phyloP scores from a whole-genome alignment of 257 asterid genomes.

The Jacaranda mimosifolia region DNA sequence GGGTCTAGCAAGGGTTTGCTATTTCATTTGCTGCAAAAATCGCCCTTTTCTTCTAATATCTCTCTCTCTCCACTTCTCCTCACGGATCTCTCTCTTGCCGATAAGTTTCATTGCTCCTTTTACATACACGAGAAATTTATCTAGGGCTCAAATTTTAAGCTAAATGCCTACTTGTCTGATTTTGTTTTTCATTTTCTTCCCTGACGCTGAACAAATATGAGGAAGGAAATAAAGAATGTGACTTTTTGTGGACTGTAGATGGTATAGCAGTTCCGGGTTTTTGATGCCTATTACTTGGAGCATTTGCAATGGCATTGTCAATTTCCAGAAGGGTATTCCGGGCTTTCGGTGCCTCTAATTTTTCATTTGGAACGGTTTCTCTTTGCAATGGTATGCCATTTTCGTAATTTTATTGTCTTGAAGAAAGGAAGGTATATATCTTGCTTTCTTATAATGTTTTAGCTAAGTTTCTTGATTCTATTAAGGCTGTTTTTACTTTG shows the following conservation, averaged over 20 bases:
- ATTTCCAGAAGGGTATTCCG: conserved; percentile 39
- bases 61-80: neutral
- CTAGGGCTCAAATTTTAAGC: neutral
- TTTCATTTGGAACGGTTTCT: conserved; percentile 16
- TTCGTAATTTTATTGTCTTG: neutral
- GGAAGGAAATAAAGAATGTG: conserved; percentile 2
- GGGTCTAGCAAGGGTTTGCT: no score
- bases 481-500: neutral
- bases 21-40: no score
- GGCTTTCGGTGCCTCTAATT: conserved; percentile 29
- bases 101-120: neutral
- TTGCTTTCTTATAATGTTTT: neutral
- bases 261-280: conserved; percentile 18
- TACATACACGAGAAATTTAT: neutral
- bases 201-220: neutral
- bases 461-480: neutral
- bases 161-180: conserved; percentile 5
- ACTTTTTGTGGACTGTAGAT: conserved; percentile 6
- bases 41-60: no score
- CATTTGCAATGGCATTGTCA: conserved; percentile 35
- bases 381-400: conserved; percentile 33
- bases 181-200: neutral
- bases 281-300: conserved; percentile 10
- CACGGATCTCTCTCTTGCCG: neutral
- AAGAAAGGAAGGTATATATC: neutral